Conservation (phyloP, 2,329 filamentous ascomycete species). For the Colletotrichum sp. region DNA sequence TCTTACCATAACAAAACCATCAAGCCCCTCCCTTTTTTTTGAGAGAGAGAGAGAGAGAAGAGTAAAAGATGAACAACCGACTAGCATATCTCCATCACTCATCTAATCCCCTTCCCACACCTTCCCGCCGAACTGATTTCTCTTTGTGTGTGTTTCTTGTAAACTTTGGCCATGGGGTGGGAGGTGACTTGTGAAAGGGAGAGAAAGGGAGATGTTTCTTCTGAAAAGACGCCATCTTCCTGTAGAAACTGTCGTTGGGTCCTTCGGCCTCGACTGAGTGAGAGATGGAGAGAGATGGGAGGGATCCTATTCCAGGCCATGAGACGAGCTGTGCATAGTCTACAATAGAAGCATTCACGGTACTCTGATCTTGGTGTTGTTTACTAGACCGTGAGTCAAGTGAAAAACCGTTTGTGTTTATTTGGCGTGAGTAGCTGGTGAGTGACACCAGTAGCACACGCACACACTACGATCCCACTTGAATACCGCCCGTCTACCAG, state of each 20-base stretch:
- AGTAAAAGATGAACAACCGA: slow-evolving; percentile 1
- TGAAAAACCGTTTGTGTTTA: background rate
- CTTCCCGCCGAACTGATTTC: background rate
- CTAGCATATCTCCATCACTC: background rate
- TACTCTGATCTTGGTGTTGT: background rate
- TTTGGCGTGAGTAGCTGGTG: background rate
- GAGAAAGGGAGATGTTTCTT: background rate
- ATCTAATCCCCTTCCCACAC: slow-evolving; percentile 4
- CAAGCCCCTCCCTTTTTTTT: background rate
- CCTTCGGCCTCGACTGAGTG: background rate
- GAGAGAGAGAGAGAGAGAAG: background rate
- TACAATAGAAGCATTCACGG: slow-evolving; percentile 19
- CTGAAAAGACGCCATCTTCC: background rate
- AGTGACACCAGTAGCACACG: background rate
- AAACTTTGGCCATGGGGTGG: slow-evolving; percentile 2
- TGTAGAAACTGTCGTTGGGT: background rate
- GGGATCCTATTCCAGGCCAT: background rate
- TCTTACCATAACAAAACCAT: background rate
- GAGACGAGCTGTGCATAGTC: slow-evolving; percentile 11
- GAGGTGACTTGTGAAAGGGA: background rate
- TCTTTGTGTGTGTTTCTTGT: slow-evolving; percentile 15
- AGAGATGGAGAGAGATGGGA: background rate
- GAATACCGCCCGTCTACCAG: background rate
- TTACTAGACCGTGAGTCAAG: background rate
- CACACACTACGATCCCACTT: background rate